phyloP scores from a whole-genome alignment of 73 alveolate genomes.

The Tetrahymena thermophila region DNA sequence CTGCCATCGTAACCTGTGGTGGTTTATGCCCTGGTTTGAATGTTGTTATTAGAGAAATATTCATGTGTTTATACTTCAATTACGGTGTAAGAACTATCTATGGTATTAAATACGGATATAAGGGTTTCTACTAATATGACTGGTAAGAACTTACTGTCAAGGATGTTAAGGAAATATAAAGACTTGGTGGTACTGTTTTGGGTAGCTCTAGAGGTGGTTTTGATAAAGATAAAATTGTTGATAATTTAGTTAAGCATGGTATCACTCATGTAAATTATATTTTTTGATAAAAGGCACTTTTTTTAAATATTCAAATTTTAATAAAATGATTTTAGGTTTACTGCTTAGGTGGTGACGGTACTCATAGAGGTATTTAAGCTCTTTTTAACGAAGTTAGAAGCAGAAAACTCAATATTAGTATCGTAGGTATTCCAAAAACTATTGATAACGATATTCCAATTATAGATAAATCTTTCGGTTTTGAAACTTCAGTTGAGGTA shows the following conservation, averaged over 20 bases:
- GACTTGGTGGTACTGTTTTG: conserved; percentile 92
- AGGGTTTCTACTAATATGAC: conserved; percentile 83
- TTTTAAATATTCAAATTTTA: no score
- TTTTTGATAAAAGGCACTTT: background rate
- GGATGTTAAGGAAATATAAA: conserved; percentile 82
- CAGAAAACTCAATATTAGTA: conserved; percentile 58
- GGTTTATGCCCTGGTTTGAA: conserved; percentile 99
- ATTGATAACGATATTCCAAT: conserved; percentile 99
- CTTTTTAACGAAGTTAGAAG: conserved; percentile 57
- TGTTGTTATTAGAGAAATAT: conserved; percentile 95
- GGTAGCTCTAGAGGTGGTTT: conserved; percentile 91
- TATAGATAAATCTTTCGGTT: conserved; percentile 94
- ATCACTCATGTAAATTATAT: conserved; percentile 51
- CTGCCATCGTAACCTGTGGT: conserved; percentile 98
- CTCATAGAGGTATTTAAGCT: conserved; percentile 86
- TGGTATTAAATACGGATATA: conserved; percentile 94
- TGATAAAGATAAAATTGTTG: conserved; percentile 74
- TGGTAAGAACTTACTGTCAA: conserved; percentile 72
- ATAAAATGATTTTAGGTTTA: conserved; percentile 23
- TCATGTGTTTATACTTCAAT: conserved; percentile 86
- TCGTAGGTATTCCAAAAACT: conserved; percentile 97
- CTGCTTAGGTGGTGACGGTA: conserved; percentile 99
- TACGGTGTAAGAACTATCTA: conserved; percentile 81
- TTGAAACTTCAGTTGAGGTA: conserved; percentile 91
- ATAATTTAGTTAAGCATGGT: conserved; percentile 54